These are phyloP conservation scores for Aquilaria yunnanensis DNA, from an alignment of 345 rosid genomes.

Conservation along the genomic window DNA sequence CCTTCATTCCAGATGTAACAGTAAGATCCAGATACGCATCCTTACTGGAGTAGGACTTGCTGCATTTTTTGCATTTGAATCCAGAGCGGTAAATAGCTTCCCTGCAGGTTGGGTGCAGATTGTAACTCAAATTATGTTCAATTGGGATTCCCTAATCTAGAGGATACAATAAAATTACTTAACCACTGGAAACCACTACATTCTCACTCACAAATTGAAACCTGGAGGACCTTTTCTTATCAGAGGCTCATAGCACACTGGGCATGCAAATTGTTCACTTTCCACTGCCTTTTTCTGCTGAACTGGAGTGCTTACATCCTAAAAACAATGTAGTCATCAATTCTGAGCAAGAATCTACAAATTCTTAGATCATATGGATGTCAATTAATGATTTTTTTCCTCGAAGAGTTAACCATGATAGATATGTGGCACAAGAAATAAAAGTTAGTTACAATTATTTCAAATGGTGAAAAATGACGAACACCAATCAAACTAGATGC, in stretches of 20 bases:
- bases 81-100: slow-evolving; percentile 85
- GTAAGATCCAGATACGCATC: slow-evolving; percentile 79
- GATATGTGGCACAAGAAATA: no score
- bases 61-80: slow-evolving; percentile 74
- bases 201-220: slow-evolving; percentile 64
- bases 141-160: no score
- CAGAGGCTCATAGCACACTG: slow-evolving; percentile 79
- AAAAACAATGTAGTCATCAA: slow-evolving; percentile 9
- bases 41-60: slow-evolving; percentile 81
- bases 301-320: slow-evolving; percentile 27
- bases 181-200: background rate
- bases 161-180: no score
- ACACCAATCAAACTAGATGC: no score
- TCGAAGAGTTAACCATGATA: no score
- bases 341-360: no score
- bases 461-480: no score
- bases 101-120: slow-evolving; percentile 33
- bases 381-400: no score
- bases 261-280: slow-evolving; percentile 66
- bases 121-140: no score
- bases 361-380: no score
- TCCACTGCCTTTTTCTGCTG: slow-evolving; percentile 29
- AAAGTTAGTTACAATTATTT: no score
- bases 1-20: slow-evolving; percentile 57
- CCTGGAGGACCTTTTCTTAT: slow-evolving; percentile 90